A percentile compares a stretch with the other conserved stretches of the same genome.
Conservation (phyloP, 768 basidiomycete genomes). For the Mycena vulgaris region DNA sequence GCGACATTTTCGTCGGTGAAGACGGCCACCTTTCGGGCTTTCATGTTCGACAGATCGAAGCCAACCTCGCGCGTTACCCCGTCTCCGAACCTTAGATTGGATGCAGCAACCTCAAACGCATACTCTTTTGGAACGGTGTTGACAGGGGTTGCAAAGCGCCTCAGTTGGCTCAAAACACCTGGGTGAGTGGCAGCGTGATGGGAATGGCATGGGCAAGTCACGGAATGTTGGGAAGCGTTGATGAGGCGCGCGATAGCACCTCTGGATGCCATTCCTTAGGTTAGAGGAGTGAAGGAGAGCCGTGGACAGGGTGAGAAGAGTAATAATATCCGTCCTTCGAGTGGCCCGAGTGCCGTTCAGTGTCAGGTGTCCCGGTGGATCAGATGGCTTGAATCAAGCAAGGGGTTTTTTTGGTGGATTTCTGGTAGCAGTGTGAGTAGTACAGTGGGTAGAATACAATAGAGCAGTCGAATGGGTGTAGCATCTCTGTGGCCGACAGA, state of each 20-base stretch:
- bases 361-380: too few relatives aligned
- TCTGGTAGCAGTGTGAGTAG: too few relatives aligned
- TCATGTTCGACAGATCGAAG: slow-evolving; percentile 96
- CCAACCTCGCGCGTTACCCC: slow-evolving; percentile 93
- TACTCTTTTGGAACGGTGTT: slow-evolving; percentile 86
- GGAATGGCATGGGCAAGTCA: slow-evolving; percentile 87
- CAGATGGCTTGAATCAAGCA: too few relatives aligned
- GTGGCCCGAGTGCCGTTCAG: too few relatives aligned
- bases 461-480: too few relatives aligned
- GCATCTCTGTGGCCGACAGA: too few relatives aligned
- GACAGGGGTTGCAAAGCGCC: slow-evolving; percentile 86
- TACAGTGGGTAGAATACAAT: too few relatives aligned
- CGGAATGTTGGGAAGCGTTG: slow-evolving; percentile 79
- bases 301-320: neutral
- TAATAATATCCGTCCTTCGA: too few relatives aligned
- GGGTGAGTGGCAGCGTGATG: slow-evolving; percentile 60
- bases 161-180: slow-evolving; percentile 71
- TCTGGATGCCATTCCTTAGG: slow-evolving; percentile 65
- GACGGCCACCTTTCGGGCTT: slow-evolving; percentile 92
- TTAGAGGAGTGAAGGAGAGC: slow-evolving; percentile 4
- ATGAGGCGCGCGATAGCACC: slow-evolving; percentile 81
- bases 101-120: slow-evolving; percentile 93
- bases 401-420: too few relatives aligned
- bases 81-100: slow-evolving; percentile 91
- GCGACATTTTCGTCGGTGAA: slow-evolving; percentile 93